A percentile compares a stretch with the other conserved stretches of the same genome.
These are phyloP conservation scores for Forsythia viridissima DNA, from an alignment of 257 asterid genomes.

Conservation along the genomic window DNA sequence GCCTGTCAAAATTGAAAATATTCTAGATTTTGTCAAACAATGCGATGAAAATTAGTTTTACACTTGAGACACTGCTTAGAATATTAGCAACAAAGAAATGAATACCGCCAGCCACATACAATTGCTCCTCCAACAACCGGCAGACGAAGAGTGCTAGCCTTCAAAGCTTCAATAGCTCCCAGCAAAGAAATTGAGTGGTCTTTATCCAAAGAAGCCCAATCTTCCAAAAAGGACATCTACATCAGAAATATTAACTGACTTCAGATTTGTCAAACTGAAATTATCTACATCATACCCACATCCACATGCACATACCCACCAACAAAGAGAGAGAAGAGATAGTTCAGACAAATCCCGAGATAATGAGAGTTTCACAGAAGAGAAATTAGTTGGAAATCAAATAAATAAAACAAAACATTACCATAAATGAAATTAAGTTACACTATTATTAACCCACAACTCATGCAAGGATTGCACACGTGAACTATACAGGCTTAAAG, in stretches of 20 bases:
- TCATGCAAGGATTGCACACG: not conserved
- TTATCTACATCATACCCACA: not conserved
- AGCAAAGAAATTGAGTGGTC: constrained; percentile 66
- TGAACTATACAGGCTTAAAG: not conserved
- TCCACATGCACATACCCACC: not conserved
- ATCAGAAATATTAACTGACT: constrained; percentile 18
- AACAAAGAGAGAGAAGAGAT: not conserved
- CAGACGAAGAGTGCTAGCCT: constrained; percentile 91
- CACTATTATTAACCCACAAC: not conserved
- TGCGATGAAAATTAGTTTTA: not conserved
- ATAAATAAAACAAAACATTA: not conserved
- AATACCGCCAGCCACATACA: constrained; percentile 40
- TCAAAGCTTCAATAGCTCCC: constrained; percentile 89
- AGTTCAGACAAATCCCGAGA: not conserved
- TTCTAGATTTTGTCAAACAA: constrained; percentile 19
- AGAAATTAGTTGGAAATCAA: not conserved
- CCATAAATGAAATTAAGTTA: not conserved
- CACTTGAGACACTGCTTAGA: not conserved
- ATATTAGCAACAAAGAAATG: not conserved
- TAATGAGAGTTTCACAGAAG: not conserved
- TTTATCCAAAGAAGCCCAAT: constrained; percentile 73
- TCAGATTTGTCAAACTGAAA: constrained; percentile 18
- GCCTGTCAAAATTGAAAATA: constrained; percentile 42
- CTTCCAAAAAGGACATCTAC: constrained; percentile 66
- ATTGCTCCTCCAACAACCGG: constrained; percentile 80